Evolutionary conservation across 257 asterid genomes (phyloP).

Genomic region (Nicotiana sylvestris): DNA sequence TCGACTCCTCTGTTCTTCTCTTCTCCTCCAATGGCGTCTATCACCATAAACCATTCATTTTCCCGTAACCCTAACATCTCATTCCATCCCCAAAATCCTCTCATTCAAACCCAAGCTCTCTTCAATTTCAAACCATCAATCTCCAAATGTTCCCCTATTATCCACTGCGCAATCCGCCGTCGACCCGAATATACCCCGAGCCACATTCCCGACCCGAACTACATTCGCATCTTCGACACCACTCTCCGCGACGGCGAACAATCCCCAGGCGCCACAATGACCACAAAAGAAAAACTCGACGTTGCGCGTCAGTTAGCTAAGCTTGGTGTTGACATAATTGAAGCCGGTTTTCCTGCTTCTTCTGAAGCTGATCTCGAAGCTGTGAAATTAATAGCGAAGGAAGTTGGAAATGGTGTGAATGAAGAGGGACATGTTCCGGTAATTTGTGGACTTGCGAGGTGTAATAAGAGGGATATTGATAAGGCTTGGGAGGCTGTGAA

Average conservation of each 20-base stretch:
- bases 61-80: neutral
- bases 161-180: neutral
- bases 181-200: slow-evolving; percentile 70
- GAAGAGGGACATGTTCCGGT: slow-evolving; percentile 65
- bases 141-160: neutral
- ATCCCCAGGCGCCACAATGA: slow-evolving; percentile 99
- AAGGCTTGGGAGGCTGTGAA: slow-evolving; percentile 96
- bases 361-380: slow-evolving; percentile 90
- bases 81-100: neutral
- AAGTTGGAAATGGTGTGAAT: slow-evolving; percentile 52
- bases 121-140: neutral
- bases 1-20: neutral
- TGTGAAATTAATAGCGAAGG: slow-evolving; percentile 68
- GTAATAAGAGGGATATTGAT: slow-evolving; percentile 82
- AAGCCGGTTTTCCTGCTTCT: slow-evolving; percentile 95
- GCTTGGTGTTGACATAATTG: slow-evolving; percentile 91
- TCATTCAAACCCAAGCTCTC: neutral
- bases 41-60: neutral
- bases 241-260: slow-evolving; percentile 98
- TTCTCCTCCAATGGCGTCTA: slow-evolving; percentile 13
- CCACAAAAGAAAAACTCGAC: slow-evolving; percentile 82
- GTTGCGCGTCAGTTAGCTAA: slow-evolving; percentile 81
- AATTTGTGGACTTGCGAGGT: slow-evolving; percentile 88
- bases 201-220: slow-evolving; percentile 76
- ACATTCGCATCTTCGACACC: slow-evolving; percentile 87